phyloP scores from a whole-genome alignment of 345 rosid species.

The Euclidium syriacum region DNA sequence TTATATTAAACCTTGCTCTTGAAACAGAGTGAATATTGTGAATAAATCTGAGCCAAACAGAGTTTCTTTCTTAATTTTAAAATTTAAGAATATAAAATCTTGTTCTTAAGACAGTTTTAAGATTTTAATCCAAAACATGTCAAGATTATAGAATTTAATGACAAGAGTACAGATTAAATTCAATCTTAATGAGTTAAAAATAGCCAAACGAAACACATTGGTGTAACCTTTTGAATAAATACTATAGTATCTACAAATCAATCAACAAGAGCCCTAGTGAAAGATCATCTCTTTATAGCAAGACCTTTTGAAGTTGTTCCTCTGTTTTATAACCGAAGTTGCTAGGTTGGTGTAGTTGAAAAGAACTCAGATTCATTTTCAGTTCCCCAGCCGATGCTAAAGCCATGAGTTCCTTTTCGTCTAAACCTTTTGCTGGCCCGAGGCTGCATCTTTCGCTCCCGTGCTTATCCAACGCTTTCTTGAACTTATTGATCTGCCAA shows the following conservation, averaged over 20 bases:
- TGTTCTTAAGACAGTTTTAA: not conserved
- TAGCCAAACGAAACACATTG: not conserved
- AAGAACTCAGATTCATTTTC: not conserved
- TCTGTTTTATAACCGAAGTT: not conserved
- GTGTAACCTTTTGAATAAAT: not conserved
- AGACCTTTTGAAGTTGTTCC: not conserved
- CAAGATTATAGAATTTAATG: not conserved
- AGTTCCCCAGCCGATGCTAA: conserved; percentile 37
- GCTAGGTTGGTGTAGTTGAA: not conserved
- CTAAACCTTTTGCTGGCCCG: conserved; percentile 51
- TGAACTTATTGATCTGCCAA: conserved; percentile 61
- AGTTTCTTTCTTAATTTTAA: no score
- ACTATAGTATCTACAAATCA: conserved; percentile 9
- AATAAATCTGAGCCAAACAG: no score
- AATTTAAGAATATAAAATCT: not conserved
- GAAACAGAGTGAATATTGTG: not conserved
- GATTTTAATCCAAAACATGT: not conserved
- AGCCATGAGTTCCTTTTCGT: conserved; percentile 35
- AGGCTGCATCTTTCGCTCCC: conserved; percentile 38
- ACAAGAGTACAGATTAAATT: no score
- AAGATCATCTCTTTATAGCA: not conserved
- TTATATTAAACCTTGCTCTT: not conserved
- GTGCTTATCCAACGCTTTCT: conserved; percentile 55
- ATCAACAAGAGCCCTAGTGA: not conserved
- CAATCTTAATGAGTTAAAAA: no score